phyloP scores from a whole-genome alignment of 2,329 filamentous ascomycete species.

The Botryotinia calthae region DNA sequence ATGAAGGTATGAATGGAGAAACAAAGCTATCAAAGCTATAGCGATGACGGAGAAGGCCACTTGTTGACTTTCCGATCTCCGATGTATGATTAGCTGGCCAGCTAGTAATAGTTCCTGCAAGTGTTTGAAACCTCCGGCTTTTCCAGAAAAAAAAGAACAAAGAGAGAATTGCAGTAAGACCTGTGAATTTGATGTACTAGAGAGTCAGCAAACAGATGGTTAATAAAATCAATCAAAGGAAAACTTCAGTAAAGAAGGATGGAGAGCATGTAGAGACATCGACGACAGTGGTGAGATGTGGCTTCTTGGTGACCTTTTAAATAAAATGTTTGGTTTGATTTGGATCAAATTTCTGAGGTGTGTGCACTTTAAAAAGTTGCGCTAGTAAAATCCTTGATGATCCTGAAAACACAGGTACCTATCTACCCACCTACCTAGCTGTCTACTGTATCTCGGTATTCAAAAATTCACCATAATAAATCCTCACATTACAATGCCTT shows the following conservation, averaged over 20 bases:
- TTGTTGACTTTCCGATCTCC: neutral
- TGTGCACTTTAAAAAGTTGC: neutral
- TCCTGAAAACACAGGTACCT: neutral
- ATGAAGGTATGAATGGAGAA: neutral
- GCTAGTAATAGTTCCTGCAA: neutral
- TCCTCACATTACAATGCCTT: neutral
- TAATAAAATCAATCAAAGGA: constrained; percentile 17
- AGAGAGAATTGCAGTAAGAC: neutral
- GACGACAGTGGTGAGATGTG: constrained; percentile 22
- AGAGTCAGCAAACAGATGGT: constrained; percentile 1
- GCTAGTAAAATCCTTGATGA: constrained; percentile 6
- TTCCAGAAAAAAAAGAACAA: neutral
- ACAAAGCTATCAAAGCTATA: neutral
- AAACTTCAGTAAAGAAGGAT: constrained; percentile 24
- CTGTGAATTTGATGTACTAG: neutral
- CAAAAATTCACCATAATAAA: neutral
- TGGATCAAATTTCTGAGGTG: constrained; percentile 6
- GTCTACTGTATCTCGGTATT: neutral
- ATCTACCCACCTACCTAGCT: neutral
- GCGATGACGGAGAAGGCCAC: neutral
- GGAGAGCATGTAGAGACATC: constrained; percentile 27
- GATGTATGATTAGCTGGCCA: neutral
- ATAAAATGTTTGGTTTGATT: neutral
- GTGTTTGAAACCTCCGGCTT: neutral
- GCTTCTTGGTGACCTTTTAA: constrained; percentile 12